Evolutionary conservation across 2,329 filamentous ascomycete species (phyloP), one percentile per base, ranked within the genome.

Genomic region (Penicillium janthinellum): DNA sequence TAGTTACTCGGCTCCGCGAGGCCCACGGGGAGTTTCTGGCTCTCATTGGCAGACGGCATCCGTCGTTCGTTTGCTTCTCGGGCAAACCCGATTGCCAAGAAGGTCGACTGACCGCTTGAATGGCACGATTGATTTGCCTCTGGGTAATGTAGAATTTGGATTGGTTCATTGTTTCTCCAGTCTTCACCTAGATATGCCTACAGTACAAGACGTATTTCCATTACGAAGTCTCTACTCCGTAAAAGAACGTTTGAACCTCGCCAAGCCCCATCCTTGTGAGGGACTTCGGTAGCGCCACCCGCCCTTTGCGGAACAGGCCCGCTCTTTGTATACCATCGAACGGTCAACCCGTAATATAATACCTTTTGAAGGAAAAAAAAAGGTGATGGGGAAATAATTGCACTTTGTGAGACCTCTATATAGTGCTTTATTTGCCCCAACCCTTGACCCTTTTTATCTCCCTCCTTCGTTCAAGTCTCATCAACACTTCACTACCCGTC

Each of bases 351-450:
- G 57, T 57, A 60, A 53, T 48, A 17, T 31, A 45, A 25, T 45
- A 6, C 22, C 42, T 25, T 28, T 45, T 15, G 20, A 20, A 20
- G 2, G 5, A 45, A 39, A 53, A 50, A 17, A 42, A 44, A 59
- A 57, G 51, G 42, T 49, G 42, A 28, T 14, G 34, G 47, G 31
- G 37, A 22, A 22, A 52, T 38, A 47, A 15, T 41, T 20, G 45
- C 14, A 49, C 12, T 12, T 15, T 48, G 45, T 48, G 54, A 51
- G 31, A 51, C 56, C 51, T 38, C 28, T 67, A 67, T 67, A 67
- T 63, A 66, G 61, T 49, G 39, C 34, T 39, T 56, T 51, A 38
- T 28, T 0, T 45, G 57, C 51, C 64, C 57, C 57, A 38, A 53
- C 38, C 50, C 39, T 15, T 38, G 17, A 2, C 35, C 48, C 47